phyloP scores from a whole-genome alignment of 169 alveolate genomes.

The Blepharisma undulans region DNA sequence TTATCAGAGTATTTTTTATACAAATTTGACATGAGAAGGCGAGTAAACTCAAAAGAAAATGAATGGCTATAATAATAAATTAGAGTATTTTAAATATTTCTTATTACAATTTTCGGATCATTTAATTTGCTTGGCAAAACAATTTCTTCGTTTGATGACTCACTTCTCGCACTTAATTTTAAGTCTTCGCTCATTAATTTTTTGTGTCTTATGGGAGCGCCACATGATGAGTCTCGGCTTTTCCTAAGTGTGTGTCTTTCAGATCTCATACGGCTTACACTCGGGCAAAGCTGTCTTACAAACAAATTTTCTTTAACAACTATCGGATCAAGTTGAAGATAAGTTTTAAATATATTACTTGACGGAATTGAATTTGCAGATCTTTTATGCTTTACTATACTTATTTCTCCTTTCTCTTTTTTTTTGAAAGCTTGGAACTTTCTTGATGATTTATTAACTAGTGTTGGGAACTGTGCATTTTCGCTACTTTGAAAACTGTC shows the following conservation, averaged over 20 bases:
- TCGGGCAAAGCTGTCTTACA: background rate
- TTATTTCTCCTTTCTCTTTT: background rate
- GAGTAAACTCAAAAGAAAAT: background rate
- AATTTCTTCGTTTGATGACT: background rate
- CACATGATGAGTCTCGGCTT: background rate
- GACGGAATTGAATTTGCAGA: background rate
- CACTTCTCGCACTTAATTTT: background rate
- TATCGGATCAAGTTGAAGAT: background rate
- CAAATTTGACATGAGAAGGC: background rate
- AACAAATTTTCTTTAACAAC: background rate
- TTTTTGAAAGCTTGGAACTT: background rate
- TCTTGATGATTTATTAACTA: background rate
- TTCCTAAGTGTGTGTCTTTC: background rate
- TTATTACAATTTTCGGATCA: background rate
- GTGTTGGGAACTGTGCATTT: background rate
- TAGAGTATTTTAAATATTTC: background rate
- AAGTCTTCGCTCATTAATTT: background rate
- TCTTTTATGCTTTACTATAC: background rate
- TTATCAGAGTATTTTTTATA: background rate
- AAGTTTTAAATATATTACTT: background rate
- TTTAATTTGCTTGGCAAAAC: background rate
- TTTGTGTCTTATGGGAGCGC: background rate
- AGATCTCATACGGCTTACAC: background rate
- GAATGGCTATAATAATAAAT: background rate
- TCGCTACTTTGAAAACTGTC: background rate